These are phyloP conservation scores for Myrica gale DNA, from an alignment of 306 rosid genomes.

Conservation along the genomic window DNA sequence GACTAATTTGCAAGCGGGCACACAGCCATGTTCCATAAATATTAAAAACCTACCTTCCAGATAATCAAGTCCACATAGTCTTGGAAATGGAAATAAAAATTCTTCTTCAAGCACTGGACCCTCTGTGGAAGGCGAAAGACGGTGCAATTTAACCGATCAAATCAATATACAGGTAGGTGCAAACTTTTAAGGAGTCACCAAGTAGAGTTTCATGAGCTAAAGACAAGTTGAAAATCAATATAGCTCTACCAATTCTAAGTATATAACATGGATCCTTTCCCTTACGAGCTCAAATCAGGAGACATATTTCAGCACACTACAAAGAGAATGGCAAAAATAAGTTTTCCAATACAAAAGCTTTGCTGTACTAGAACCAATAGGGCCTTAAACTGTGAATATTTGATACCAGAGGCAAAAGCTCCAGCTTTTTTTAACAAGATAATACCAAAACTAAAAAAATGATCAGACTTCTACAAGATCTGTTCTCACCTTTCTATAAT, in stretches of 20 bases:
- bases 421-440: not conserved
- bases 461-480: not conserved
- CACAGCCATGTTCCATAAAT: constrained; percentile 10
- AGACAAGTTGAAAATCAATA: not conserved
- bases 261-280: not conserved
- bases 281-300: not conserved
- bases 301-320: not conserved
- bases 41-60: constrained; percentile 68
- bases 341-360: not conserved
- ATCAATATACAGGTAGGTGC: not conserved
- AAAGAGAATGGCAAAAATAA: not conserved
- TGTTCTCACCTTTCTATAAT: not conserved
- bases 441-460: not conserved
- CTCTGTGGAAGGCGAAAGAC: constrained; percentile 53
- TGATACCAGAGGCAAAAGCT: not conserved
- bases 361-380: not conserved
- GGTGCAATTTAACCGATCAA: constrained; percentile 27
- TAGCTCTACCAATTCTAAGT: not conserved
- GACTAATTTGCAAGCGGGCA: constrained; percentile 22
- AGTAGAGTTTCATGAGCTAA: not conserved
- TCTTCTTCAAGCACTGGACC: constrained; percentile 75
- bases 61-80: constrained; percentile 86
- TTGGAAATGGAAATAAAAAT: constrained; percentile 91
- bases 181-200: not conserved
- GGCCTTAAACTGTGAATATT: not conserved